Base-by-base conservation (phyloP, 2,329 filamentous ascomycete genomes). In the Arthrocladium fulminans region DNA sequence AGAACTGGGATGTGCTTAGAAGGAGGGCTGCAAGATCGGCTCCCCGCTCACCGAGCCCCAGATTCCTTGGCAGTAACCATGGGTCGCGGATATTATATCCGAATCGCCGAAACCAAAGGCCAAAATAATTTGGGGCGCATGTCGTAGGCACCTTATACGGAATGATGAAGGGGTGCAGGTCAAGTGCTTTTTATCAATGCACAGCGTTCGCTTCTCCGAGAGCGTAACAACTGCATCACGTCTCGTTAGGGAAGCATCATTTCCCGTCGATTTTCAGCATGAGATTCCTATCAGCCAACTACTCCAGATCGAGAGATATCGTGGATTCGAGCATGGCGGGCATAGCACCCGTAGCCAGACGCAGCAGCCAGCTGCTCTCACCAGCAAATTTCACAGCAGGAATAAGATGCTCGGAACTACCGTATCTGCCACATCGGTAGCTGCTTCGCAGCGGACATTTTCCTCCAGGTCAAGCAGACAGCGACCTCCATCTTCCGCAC, bases 221-320 rank as follows among this genome's bases (percentile, higher is more conserved):
- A 44, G 12, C 17, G 27, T 32, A 30, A 32, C 17, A 12, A 17
- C 39, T 25, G 39, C 41, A 32, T 44, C 41, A 6, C 17, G 17
- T 15, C 12, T 24, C n/a, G 37, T 40, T n/a, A 40, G 17, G 37
- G 37, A 9, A n/a, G 3, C 41, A 32, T 32, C 41, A 19, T n/a
- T 17, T 15, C 17, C 15, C n/a, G 17, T 15, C 41, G 41, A 44
- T n/a, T n/a, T n/a, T 27, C 22, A 9, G 12, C 22, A 44, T 27
- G 25, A 44, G n/a, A 10, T 44, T 8, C 41, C 41, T 6, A 25
- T 44, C 22, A 44, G 41, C 17, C 41, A 20, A 6, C n/a, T 44
- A 27, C 41, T 44, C 3, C 41, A 30, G 2, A 17, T 44, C 27
- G 41, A 44, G 27, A 13, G 41, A 44, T 19, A 30, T 44, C 41